These are phyloP conservation scores for Microstroma glucosiphilum DNA, from an alignment of 1,284 basidiomycete genomes.

Conservation along the genomic window DNA sequence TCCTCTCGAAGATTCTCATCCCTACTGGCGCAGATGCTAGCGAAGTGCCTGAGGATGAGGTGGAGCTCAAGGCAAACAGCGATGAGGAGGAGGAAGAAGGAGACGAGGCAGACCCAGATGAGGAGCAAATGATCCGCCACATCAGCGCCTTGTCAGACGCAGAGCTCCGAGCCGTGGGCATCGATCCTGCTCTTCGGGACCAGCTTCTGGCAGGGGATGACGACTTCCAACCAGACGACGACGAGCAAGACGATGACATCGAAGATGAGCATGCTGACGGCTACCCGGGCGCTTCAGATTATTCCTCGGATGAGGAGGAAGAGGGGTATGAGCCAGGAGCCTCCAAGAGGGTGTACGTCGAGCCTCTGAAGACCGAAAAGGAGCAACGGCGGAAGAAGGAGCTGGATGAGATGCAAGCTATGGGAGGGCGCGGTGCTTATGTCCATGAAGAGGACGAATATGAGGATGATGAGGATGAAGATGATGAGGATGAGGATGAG, in stretches of 20 bases:
- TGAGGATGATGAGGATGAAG: slow-evolving; percentile 8
- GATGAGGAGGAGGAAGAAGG: slow-evolving; percentile 28
- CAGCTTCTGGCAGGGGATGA: slow-evolving; percentile 23
- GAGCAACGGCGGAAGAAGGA: slow-evolving; percentile 38
- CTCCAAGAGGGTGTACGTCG: slow-evolving; percentile 33
- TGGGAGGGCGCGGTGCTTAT: slow-evolving; percentile 16
- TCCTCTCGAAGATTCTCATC: slow-evolving; percentile 38
- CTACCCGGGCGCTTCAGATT: slow-evolving; percentile 45
- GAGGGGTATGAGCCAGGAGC: slow-evolving; percentile 15
- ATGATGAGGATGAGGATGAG: slow-evolving; percentile 16
- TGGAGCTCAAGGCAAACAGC: slow-evolving; percentile 17
- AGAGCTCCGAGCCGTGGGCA: slow-evolving; percentile 30
- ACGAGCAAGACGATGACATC: slow-evolving; percentile 14
- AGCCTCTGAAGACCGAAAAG: slow-evolving; percentile 43
- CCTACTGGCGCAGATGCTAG: slow-evolving; percentile 40
- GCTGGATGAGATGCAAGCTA: slow-evolving; percentile 14
- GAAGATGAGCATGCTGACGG: slow-evolving; percentile 15
- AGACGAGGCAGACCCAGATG: slow-evolving; percentile 20
- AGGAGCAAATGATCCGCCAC: slow-evolving; percentile 13
- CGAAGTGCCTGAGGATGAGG: slow-evolving; percentile 19
- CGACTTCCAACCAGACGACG: slow-evolving; percentile 15
- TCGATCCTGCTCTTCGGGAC: slow-evolving; percentile 27
- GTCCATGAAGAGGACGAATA: slow-evolving; percentile 16
- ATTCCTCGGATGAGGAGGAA: slow-evolving; percentile 30
- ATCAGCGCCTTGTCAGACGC: slow-evolving; percentile 30